phyloP scores from a whole-genome alignment of 1,284 basidiomycete species.

The Schizophyllum amplum region DNA sequence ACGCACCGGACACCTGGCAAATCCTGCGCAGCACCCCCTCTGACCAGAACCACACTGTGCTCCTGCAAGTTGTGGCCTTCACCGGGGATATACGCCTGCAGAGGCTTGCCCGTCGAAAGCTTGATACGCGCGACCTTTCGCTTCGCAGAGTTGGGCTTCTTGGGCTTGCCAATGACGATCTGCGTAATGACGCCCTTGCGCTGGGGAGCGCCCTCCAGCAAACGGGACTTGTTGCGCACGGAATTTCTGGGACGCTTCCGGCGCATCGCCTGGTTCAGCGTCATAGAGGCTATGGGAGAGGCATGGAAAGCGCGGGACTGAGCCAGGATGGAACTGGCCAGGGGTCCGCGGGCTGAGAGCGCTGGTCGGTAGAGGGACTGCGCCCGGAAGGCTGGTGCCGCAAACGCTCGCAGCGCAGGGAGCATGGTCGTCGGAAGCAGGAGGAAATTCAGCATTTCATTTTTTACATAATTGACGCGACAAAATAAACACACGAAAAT shows the following conservation, averaged over 20 bases:
- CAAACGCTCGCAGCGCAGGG: constrained; percentile 26
- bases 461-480: neutral
- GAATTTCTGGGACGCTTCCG: constrained; percentile 46
- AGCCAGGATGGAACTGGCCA: constrained; percentile 10
- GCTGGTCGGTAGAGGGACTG: neutral
- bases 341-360: constrained; percentile 3
- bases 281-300: constrained; percentile 48
- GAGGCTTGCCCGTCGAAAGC: constrained; percentile 82
- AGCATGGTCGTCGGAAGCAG: constrained; percentile 28
- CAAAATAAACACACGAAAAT: constrained; percentile 21
- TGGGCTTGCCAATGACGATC: constrained; percentile 83
- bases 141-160: constrained; percentile 98
- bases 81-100: constrained; percentile 94
- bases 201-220: constrained; percentile 74
- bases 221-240: constrained; percentile 60
- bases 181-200: constrained; percentile 86
- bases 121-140: constrained; percentile 96
- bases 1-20: constrained; percentile 90
- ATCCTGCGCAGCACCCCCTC: constrained; percentile 96
- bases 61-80: constrained; percentile 99
- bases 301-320: constrained; percentile 56
- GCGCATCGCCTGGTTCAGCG: constrained; percentile 78
- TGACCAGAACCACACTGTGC: constrained; percentile 89
- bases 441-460: neutral
- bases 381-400: neutral